phyloP scores from a whole-genome alignment of 2,329 filamentous ascomycete genomes.

The Xenoacremonium recifei region DNA sequence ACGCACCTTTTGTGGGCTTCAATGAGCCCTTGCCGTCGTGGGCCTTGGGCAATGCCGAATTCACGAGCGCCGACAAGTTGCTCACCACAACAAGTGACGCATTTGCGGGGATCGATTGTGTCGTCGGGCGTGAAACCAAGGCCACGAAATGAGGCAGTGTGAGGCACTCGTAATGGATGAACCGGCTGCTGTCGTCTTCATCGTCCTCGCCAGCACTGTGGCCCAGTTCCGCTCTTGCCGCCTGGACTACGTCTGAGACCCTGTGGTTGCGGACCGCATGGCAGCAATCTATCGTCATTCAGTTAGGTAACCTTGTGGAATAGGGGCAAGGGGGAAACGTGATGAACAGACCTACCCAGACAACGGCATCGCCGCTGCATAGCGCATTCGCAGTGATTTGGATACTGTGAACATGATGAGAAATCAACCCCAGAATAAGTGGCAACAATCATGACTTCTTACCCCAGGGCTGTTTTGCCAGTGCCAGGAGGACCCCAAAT shows the following conservation, averaged over 20 bases:
- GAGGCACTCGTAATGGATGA: slow-evolving; percentile 51
- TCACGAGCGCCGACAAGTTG: slow-evolving; percentile 73
- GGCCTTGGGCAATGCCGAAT: slow-evolving; percentile 70
- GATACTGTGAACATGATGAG: slow-evolving; percentile 51
- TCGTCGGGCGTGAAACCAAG: slow-evolving; percentile 66
- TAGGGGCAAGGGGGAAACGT: slow-evolving; percentile 1
- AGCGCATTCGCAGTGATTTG: slow-evolving; percentile 67
- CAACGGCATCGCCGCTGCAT: slow-evolving; percentile 57
- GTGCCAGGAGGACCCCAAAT: slow-evolving; percentile 83
- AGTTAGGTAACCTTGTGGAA: slow-evolving; percentile 7
- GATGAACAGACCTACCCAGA: slow-evolving; percentile 75
- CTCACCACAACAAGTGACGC: slow-evolving; percentile 75
- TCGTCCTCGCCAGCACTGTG: slow-evolving; percentile 6
- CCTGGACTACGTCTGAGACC: slow-evolving; percentile 24
- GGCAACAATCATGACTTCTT: too few relatives aligned
- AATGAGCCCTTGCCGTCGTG: slow-evolving; percentile 36
- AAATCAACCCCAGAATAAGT: too few relatives aligned
- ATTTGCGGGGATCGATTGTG: slow-evolving; percentile 57
- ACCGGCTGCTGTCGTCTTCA: slow-evolving; percentile 27
- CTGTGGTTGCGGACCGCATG: slow-evolving; percentile 35
- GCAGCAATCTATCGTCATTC: slow-evolving; percentile 43
- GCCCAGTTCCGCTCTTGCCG: slow-evolving; percentile 10
- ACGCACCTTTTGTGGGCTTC: slow-evolving; percentile 41
- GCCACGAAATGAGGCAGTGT: slow-evolving; percentile 74
- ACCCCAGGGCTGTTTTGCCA: slow-evolving; percentile 85